Evolutionary conservation across 371 early-diverging fungal species (phyloP).

Genomic region (Rhizopus microsporus): DNA sequence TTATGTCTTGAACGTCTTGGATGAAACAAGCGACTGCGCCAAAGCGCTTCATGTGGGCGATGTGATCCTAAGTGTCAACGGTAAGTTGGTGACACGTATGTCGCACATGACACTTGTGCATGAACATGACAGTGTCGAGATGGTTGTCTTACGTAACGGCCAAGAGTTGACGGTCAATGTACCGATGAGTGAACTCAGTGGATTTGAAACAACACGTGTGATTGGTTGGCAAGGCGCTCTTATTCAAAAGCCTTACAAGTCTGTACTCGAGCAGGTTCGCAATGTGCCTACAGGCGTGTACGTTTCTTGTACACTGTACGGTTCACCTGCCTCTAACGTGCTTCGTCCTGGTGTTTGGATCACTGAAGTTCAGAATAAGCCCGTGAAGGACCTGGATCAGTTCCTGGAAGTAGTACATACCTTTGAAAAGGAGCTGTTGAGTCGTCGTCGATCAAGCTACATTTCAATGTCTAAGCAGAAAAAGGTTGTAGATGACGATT

Average conservation of each 20-base stretch:
- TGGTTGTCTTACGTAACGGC: constrained; percentile 69
- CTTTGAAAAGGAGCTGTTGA: constrained; percentile 25
- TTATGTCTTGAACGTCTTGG: constrained; percentile 68
- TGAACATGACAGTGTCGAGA: constrained; percentile 36
- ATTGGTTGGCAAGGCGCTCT: constrained; percentile 90
- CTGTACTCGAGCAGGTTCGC: constrained; percentile 80
- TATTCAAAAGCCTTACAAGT: constrained; percentile 80
- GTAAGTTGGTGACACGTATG: constrained; percentile 69
- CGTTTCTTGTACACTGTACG: constrained; percentile 69
- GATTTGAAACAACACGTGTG: constrained; percentile 62
- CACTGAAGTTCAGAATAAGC: constrained; percentile 59
- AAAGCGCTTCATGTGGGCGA: constrained; percentile 80
- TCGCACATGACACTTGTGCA: constrained; percentile 45
- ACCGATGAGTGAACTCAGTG: constrained; percentile 57
- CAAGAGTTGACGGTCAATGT: constrained; percentile 50
- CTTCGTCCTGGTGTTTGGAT: constrained; percentile 75
- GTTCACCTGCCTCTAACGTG: constrained; percentile 71
- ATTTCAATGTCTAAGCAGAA: constrained; percentile 27
- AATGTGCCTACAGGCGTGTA: constrained; percentile 76
- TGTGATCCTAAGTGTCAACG: constrained; percentile 80
- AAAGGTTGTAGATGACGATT: constrained; percentile 36
- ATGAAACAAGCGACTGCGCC: constrained; percentile 56
- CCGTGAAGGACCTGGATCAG: constrained; percentile 48
- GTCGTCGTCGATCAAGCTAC: constrained; percentile 37
- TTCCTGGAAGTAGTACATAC: constrained; percentile 52